These are phyloP conservation scores for Rhynchosporium agropyri DNA, from an alignment of 2,329 filamentous ascomycete genomes.

Conservation along the genomic window DNA sequence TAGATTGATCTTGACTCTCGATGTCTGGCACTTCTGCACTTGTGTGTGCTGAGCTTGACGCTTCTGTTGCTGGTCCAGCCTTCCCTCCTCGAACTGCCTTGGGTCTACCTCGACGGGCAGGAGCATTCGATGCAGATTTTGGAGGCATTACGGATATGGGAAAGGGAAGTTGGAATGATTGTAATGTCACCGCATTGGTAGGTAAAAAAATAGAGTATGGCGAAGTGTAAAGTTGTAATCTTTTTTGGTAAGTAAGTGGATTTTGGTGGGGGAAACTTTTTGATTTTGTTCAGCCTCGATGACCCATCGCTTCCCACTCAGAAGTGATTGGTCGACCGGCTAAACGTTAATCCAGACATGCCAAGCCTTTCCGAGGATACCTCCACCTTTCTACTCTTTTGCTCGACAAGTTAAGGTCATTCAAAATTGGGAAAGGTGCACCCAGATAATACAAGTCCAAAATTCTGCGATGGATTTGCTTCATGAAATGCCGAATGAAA, in stretches of 20 bases:
- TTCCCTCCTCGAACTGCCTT: conserved; percentile 29
- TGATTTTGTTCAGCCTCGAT: conserved; percentile 14
- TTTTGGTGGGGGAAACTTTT: conserved; percentile 24
- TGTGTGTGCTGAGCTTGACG: neutral
- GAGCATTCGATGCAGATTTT: conserved; percentile 31
- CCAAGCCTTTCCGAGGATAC: neutral
- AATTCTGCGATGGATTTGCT: too few species aligned
- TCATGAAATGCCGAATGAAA: too few species aligned
- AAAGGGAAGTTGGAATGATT: neutral
- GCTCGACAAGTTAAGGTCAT: neutral
- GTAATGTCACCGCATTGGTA: conserved; percentile 25
- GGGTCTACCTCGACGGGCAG: conserved; percentile 32
- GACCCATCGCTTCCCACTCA: neutral
- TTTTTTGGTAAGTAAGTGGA: neutral
- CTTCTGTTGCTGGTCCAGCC: conserved; percentile 20
- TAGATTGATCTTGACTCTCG: conserved; percentile 14
- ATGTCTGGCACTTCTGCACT: neutral
- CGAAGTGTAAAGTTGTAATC: neutral
- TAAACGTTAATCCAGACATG: neutral
- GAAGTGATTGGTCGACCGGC: neutral
- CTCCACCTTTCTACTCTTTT: neutral
- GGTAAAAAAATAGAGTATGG: too few species aligned
- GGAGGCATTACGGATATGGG: conserved; percentile 34
- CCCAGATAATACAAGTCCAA: too few species aligned
- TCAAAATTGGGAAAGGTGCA: too few species aligned